Evolutionary conservation across 306 rosid species (phyloP), one percentile per base, ranked within the genome.

Genomic region (Lithocarpus polystachyus): DNA sequence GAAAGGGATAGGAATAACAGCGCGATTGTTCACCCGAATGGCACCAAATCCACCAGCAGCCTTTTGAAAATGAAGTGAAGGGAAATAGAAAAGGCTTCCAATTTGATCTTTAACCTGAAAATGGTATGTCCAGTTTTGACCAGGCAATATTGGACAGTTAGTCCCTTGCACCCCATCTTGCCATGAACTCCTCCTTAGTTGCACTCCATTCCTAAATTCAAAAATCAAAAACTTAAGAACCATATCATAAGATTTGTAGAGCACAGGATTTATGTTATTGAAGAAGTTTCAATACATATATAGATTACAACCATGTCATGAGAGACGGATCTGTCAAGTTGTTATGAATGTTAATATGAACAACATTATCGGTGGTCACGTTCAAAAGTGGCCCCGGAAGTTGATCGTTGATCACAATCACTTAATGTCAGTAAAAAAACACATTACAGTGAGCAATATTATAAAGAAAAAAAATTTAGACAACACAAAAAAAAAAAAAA

Each of bases 161-260:
- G 76, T 73, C 51, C 31, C 76, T 24, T 73, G 51, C 35, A 53
- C 76, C 20, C 76, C 76, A 73, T 73, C 76, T 24, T 73, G 76
- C 76, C 76, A 73, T 53, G 76, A 73, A 55, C 55, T 73, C 64
- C 65, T 73, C 19, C 76, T 73, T 17, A 53, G 48, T 13, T 73
- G 76, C n/a, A 73, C 37, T 12, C 76, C 76, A 28, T 73, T 73
- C 76, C 76, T 71, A 45, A n/a, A 29, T 15, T 23, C 31, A 59
- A 23, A 59, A 23, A 48, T 48, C 53, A 48, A 48, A 23, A 59
- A 10, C 1, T 23, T 48, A 48, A 48, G 4, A 48, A 12, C 11
- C 62, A 56, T 20, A 1, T 56, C 62, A n/a, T 20, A 57, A 23
- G 4, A 10, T 10, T 48, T 13, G 17, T 48, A 11, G 53, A 11